Evolutionary conservation across 768 basidiomycete species (phyloP), one percentile per base, ranked within the genome.

Genomic region (Amanita exitialis): DNA sequence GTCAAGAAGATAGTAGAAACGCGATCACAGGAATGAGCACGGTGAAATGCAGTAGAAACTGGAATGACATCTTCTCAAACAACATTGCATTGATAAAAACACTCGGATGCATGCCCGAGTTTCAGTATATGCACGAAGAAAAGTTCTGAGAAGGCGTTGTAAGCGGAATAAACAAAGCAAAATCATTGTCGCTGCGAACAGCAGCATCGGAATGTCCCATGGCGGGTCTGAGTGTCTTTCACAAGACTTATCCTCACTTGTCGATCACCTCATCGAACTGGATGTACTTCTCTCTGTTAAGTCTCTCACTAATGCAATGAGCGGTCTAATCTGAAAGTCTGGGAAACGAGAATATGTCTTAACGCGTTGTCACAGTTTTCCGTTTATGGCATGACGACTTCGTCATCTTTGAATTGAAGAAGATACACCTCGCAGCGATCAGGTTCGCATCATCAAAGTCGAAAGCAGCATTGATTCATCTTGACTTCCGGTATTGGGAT

Each of bases 331-430:
- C 54, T 77, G 1, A 59, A 69, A 12, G 67, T 80, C n/a, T 94
- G 92, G 87, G 73, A 71, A 34, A 69, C 74, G 6, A 72, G 86
- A 5, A 85, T 90, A 58, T 75, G 72, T 21, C 63, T 94, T 1
- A 86, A 80, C 53, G 76, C 83, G 1, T 64, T 94, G 10, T 87
- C 88, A 0, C 92, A 93, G 58, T 88, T 95, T 67, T 84, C 83
- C 1, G 59, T 69, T 5, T 63, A 67, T 52, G 72, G 71, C n/a
- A 68, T 71, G 67, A 60, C 63, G 8, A 64, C 64, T 61, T 86
- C 1, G 78, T 86, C 16, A 58, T 69, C 1, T 55, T 66, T 30
- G 81, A 85, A 0, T 67, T 94, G 35, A 71, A 75, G 36, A 69
- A 69, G 37, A 79, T 92, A 47, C 70, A 75, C 36, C 66, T 91